Base-by-base conservation (phyloP, 106 monocot genomes). In the Apostasia shenzhenica region DNA sequence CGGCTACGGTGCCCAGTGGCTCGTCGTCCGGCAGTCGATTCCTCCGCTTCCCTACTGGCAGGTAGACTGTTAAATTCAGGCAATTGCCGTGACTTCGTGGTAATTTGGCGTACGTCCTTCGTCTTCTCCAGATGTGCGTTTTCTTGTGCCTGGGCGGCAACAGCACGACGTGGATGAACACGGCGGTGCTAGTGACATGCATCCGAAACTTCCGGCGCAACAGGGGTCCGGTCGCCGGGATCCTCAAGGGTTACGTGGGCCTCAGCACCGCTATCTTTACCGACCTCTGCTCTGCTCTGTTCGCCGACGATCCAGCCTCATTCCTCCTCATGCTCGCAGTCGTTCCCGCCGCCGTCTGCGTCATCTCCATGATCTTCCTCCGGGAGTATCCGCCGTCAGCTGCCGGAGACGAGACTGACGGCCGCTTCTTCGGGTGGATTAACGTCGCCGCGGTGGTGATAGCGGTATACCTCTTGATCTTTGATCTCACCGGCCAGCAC, bases 121-220 rank as follows among this genome's bases (percentile, higher is more conserved):
- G 7, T 52, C 10, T 52, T 58, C 1, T 67, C 1, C 76, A 90
- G 95, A 95, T 95, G 92, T 95, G 92, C 73, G 72, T 95, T 7
- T 80, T 86, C 70, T 63, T 95, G 59, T 95, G 95, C 69, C 60
- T 95, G 82, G 95, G 92, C 5, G 95, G 95, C 41, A 95, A 95
- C 78, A 91, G 88, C 80, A 86, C 88, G 9, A 95, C 91, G 44
- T 95, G 95, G 95, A 91, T 95, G 95, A 95, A 95, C 91, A 95
- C 95, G 48, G 95, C 95, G 67, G 91, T 95, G 45, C 86, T 95
- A 56, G 95, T 95, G 52, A 89, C 89, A 2, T 95, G 92, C 81
- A 86, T 92, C 2, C 77, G 91, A 46, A 95, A 84, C 63, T 89
- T 86, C 80, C 81, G 81, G 38, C 72, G 73, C 46, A 97, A 81